Evolutionary conservation across 2,329 filamentous ascomycete species (phyloP), one percentile per base, ranked within the genome.

Genomic region (Camptophora hylomeconis): DNA sequence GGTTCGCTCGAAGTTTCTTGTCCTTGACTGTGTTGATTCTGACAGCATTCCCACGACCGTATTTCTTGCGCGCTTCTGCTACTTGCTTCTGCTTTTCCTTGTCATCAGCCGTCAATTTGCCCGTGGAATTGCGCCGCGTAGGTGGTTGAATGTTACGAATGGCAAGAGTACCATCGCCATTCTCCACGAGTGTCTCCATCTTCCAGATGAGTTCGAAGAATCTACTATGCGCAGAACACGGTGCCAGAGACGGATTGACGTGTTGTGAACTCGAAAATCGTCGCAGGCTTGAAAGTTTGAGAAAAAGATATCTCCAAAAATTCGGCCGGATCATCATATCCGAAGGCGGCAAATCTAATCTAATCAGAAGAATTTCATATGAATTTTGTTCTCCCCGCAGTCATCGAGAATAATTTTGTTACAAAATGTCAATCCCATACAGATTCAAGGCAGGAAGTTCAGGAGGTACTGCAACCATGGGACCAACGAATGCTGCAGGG

Each of bases 1-100:
- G 60, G 40, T 82, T 92, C 8, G 73, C 69, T 26, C 83, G 77
- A 38, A 95, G 58, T 54, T 95, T 98, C 66, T 81, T 92, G 63
- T 95, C 84, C 47, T 75, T 80, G 46, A 93, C 72, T 6, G 61
- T 64, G 48, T 77, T 78, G 24, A 76, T 66, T 34, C 77, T 68
- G 44, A 92, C 77, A 38, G 70, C 70, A 42, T 72, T 72, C 27
- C 89, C 89, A 43, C 89, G 75, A 18, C 89, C 89, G 57, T 98
- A 98, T 31, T 68, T 68, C 46, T 73, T 69, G 45, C 83, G 69
- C 29, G 81, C 81, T 39, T 60, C 56, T 17, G 49, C 46, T 7
- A 60, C 33, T 36, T 49, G 44, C 39, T 50, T 49, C 36, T 54
- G 58, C 16, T 54, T 51, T 40, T 56, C 52, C 32, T 50, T 51